phyloP scores from a whole-genome alignment of 139 green algal species.

The Chlamydomonas eustigma region DNA sequence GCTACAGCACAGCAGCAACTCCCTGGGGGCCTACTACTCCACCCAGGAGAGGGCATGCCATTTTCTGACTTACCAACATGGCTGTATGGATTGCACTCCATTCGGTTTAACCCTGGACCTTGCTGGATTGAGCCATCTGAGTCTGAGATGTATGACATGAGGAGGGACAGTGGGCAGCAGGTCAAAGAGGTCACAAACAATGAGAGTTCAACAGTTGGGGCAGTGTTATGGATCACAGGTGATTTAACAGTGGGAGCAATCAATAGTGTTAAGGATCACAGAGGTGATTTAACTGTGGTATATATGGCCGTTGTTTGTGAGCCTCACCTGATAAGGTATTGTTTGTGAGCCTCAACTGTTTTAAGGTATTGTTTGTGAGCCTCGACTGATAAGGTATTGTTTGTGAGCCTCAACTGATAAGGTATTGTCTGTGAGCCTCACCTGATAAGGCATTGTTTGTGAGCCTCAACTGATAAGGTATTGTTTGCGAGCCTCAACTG shows the following conservation, averaged over 20 bases:
- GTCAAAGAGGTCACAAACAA: neutral
- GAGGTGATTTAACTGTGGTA: too few species aligned
- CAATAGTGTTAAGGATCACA: too few species aligned
- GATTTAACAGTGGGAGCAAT: too few species aligned
- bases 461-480: too few species aligned
- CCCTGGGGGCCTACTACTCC: neutral
- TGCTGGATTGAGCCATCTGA: constrained; percentile 29
- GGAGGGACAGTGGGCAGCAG: neutral
- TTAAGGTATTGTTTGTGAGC: too few species aligned
- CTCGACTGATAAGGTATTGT: too few species aligned
- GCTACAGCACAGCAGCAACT: neutral
- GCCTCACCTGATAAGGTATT: too few species aligned
- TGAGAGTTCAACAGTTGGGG: constrained; percentile 6
- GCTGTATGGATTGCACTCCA: constrained; percentile 30
- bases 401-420: too few species aligned
- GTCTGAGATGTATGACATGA: neutral
- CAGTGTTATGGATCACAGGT: constrained; percentile 39
- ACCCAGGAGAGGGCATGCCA: neutral
- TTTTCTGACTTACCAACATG: constrained; percentile 16
- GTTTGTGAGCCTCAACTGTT: too few species aligned
- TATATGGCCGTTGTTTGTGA: neutral
- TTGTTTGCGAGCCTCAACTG: too few species aligned
- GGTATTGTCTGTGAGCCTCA: too few species aligned
- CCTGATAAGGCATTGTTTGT: too few species aligned
- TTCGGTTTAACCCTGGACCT: constrained; percentile 28